These are phyloP conservation scores for Pholiota adiposa DNA, from an alignment of 1,284 basidiomycete genomes.

Conservation along the genomic window DNA sequence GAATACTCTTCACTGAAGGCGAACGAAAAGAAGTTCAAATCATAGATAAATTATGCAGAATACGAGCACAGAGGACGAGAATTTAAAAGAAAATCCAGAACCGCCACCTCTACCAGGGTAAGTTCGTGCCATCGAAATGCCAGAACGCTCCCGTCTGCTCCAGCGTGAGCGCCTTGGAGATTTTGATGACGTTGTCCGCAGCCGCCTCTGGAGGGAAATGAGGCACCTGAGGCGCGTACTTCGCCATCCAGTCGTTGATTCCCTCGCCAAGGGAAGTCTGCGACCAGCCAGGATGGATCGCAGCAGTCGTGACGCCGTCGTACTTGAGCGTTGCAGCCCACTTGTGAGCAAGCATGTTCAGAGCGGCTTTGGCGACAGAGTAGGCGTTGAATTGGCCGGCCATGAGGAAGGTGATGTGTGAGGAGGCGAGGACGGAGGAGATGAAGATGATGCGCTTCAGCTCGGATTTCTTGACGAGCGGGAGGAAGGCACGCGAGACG, in stretches of 20 bases:
- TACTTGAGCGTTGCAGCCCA: slow-evolving; percentile 19
- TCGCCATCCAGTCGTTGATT: slow-evolving; percentile 22
- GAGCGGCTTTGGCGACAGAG: too few relatives aligned
- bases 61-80: too few relatives aligned
- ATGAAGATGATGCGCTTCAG: too few relatives aligned
- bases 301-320: slow-evolving; percentile 21
- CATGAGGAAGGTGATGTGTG: too few relatives aligned
- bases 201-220: slow-evolving; percentile 19
- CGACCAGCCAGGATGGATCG: slow-evolving; percentile 25
- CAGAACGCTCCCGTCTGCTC: background rate
- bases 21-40: too few relatives aligned
- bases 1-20: too few relatives aligned
- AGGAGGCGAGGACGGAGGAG: too few relatives aligned
- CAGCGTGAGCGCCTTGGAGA: background rate
- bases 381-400: too few relatives aligned
- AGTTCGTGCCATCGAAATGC: background rate
- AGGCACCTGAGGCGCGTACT: slow-evolving; percentile 19
- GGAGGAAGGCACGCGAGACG: too few relatives aligned
- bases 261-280: slow-evolving; percentile 19
- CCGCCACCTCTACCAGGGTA: background rate
- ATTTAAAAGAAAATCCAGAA: too few relatives aligned
- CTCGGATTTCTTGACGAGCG: too few relatives aligned
- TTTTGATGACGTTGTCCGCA: slow-evolving; percentile 16
- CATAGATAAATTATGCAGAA: too few relatives aligned
- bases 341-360: slow-evolving; percentile 3